These are phyloP conservation scores for Bipolaris zeicola DNA, from an alignment of 2,329 filamentous ascomycete species.

Conservation along the genomic window DNA sequence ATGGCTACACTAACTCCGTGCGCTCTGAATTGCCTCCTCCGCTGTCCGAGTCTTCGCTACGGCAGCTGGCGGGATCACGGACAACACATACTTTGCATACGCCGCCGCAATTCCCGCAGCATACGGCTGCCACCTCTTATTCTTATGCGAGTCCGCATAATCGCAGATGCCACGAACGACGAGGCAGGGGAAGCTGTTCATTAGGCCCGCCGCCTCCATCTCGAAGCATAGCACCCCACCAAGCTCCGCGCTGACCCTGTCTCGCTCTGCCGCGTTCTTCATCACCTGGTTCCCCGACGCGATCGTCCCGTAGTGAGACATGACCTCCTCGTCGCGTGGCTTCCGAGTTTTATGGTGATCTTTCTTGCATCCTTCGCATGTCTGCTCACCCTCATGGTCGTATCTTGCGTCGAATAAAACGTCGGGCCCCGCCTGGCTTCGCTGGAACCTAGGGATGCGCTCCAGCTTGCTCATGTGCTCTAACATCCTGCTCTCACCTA, in stretches of 20 bases:
- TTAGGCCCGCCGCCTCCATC: neutral
- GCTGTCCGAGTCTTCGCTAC: too few species aligned
- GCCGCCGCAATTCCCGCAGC: neutral
- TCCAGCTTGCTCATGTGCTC: slow-evolving; percentile 5
- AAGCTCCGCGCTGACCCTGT: slow-evolving; percentile 34
- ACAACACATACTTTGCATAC: neutral
- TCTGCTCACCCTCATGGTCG: slow-evolving; percentile 9
- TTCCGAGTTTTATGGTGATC: too few species aligned
- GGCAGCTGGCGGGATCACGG: neutral
- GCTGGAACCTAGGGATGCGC: neutral
- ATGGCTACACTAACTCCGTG: too few species aligned
- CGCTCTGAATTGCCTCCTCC: too few species aligned
- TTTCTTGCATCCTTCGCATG: too few species aligned
- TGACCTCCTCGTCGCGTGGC: slow-evolving; percentile 14
- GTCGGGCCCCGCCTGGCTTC: slow-evolving; percentile 10
- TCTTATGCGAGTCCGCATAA: slow-evolving; percentile 2
- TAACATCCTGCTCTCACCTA: too few species aligned
- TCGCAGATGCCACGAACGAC: slow-evolving; percentile 5
- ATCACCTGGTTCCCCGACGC: slow-evolving; percentile 53
- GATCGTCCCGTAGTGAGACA: slow-evolving; percentile 48
- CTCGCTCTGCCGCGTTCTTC: slow-evolving; percentile 47
- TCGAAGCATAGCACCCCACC: neutral
- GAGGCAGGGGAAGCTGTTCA: slow-evolving; percentile 1
- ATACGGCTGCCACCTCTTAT: neutral
- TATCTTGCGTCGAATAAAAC: slow-evolving; percentile 21